Conservation (phyloP, 371 early-diverging fungal species). For the Dichotomocladium elegans region DNA sequence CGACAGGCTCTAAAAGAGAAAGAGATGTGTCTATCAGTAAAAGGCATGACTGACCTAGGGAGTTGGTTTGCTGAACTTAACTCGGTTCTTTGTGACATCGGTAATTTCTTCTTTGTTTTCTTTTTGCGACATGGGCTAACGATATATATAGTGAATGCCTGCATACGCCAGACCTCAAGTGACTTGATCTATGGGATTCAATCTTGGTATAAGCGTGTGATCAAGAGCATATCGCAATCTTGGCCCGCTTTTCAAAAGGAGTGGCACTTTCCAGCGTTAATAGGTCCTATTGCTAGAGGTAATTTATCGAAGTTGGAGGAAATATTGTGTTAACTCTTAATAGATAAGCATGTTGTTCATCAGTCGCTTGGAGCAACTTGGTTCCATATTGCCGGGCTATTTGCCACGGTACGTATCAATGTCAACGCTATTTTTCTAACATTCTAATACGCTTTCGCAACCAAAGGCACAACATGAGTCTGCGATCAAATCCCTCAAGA, state of each 20-base stretch:
- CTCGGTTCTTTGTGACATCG: conserved; percentile 17
- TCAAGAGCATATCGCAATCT: conserved; percentile 12
- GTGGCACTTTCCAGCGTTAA: conserved; percentile 21
- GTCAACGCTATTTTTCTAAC: not conserved
- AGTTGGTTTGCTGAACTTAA: conserved; percentile 25
- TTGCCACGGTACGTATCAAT: conserved; percentile 25
- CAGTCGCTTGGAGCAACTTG: conserved; percentile 12
- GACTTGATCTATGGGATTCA: conserved; percentile 39
- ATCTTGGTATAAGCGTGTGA: conserved; percentile 31
- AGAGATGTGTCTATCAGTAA: conserved; percentile 1
- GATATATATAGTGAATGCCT: conserved; percentile 28
- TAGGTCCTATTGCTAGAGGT: conserved; percentile 22
- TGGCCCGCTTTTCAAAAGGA: conserved; percentile 16
- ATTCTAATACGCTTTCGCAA: not conserved
- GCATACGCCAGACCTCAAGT: conserved; percentile 23
- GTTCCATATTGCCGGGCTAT: conserved; percentile 33
- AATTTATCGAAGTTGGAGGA: not conserved
- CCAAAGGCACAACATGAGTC: conserved; percentile 34
- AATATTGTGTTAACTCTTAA: not conserved
- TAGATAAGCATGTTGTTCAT: not conserved
- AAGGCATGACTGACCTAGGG: conserved; percentile 2
- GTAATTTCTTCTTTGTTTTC: conserved; percentile 6
- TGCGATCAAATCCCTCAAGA: conserved; percentile 21
- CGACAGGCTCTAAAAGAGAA: not conserved
- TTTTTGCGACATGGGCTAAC: too few species aligned